Evolutionary conservation across 345 rosid species (phyloP), one percentile per base, ranked within the genome.

Genomic region (Salix dunnii): DNA sequence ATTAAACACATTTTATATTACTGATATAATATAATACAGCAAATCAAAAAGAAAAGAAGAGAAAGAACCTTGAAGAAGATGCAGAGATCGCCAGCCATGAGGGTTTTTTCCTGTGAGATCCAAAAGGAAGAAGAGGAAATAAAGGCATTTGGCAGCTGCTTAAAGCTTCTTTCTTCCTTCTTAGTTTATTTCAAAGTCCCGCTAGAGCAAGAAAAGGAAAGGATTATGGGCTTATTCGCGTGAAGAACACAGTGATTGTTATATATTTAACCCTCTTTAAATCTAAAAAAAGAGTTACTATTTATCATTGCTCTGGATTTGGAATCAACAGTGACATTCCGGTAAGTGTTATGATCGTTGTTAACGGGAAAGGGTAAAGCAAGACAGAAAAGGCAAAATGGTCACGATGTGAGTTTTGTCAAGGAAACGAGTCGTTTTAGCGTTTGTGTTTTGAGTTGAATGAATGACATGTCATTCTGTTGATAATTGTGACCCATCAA

Each of bases 21-120:
- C 28, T 23, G 10, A 3, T 9, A 58, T 1, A 23, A n/a, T 31
- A 35, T 27, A 13, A n/a, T 2, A 69, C 8, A 62, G 12, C 3
- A 11, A 49, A 10, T 7, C 2, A 0, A 40, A 43, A 12, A 68
- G 38, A 14, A 61, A 43, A 17, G 30, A 20, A 65, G 27, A 68
- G 20, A 63, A 23, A 74, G 61, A 62, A 96, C 99, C 98, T 92
- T 96, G 64, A 86, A 88, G 88, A 86, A 88, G 87, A 82, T 85
- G 84, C 86, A 85, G 84, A 81, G 87, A 88, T 92, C 92, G 66
- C 89, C 97, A 73, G 91, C 96, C 99, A 93, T 93, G 28, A 79
- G 63, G 28, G 13, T 3, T 58, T 9, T 55, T 58, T 72, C 75
- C 61, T 35, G 73, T 35, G 74, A 90, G 84, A 86, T 90, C 84